These are phyloP conservation scores for Phytophthora fragariae DNA, from an alignment of 352 stramenopile genomes.

Conservation along the genomic window DNA sequence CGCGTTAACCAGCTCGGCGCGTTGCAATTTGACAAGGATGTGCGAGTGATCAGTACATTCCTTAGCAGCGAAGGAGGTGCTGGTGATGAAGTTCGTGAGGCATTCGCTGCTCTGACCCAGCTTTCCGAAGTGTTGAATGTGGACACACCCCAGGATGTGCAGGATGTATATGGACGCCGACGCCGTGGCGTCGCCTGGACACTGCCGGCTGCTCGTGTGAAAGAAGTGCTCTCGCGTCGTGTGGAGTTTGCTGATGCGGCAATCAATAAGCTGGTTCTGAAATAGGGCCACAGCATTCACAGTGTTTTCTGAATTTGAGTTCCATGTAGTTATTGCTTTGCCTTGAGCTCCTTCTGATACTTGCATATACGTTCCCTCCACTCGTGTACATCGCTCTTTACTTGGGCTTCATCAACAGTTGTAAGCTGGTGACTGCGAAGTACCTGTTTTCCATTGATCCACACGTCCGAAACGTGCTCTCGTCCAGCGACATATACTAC, in stretches of 20 bases:
- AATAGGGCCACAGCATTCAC: conserved; percentile 18
- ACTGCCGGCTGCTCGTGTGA: conserved; percentile 70
- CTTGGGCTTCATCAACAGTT: conserved; percentile 62
- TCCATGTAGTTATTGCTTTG: not conserved
- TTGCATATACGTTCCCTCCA: conserved; percentile 60
- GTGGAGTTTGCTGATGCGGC: conserved; percentile 77
- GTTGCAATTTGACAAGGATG: conserved; percentile 88
- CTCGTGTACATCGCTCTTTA: conserved; percentile 62
- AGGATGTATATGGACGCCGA: conserved; percentile 77
- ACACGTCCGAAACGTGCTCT: conserved; percentile 88
- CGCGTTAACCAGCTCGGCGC: conserved; percentile 86
- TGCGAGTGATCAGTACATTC: conserved; percentile 75
- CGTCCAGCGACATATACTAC: conserved; percentile 83
- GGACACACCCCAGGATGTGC: conserved; percentile 73
- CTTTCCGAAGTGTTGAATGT: conserved; percentile 77
- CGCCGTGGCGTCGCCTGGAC: conserved; percentile 74
- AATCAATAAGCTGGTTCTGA: conserved; percentile 73
- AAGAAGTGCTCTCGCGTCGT: conserved; percentile 77
- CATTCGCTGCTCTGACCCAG: conserved; percentile 72
- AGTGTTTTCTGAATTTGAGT: too few species aligned
- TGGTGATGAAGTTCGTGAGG: conserved; percentile 57
- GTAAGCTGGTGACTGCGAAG: conserved; percentile 63
- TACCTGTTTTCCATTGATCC: conserved; percentile 83
- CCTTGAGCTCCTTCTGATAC: conserved; percentile 20
- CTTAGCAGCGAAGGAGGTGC: conserved; percentile 57